Conservation (phyloP, 2,329 filamentous ascomycete species). For the Plenodomus tracheiphilus region DNA sequence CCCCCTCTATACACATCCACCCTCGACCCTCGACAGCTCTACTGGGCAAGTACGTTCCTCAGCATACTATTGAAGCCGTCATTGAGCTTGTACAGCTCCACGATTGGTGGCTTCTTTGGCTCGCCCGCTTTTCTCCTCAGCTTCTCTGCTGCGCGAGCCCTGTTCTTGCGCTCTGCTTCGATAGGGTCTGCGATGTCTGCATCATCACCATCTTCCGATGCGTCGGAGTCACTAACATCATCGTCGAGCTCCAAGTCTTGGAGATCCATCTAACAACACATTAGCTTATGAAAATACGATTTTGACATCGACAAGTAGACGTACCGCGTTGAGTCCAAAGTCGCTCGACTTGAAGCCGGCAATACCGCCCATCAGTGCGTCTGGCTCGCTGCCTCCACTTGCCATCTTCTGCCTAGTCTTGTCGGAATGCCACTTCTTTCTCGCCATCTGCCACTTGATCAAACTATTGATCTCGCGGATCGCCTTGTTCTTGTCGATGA, state of each 20-base stretch:
- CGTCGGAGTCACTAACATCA: constrained; percentile 57
- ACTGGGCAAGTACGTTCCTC: constrained; percentile 71
- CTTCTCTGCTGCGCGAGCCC: constrained; percentile 77
- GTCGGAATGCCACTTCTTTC: constrained; percentile 97
- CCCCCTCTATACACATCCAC: neutral
- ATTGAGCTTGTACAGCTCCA: constrained; percentile 76
- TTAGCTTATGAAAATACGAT: constrained; percentile 5
- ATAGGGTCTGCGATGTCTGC: constrained; percentile 87
- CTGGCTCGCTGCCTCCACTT: constrained; percentile 62
- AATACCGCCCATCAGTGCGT: constrained; percentile 42
- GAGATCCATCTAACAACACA: constrained; percentile 64
- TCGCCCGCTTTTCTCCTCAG: constrained; percentile 81
- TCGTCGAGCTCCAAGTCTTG: constrained; percentile 84
- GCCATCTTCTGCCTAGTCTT: constrained; percentile 99
- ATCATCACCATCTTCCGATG: constrained; percentile 59
- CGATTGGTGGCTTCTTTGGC: constrained; percentile 77
- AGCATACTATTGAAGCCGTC: constrained; percentile 83
- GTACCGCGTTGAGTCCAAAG: constrained; percentile 82
- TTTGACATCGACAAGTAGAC: neutral
- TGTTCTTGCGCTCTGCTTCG: constrained; percentile 76
- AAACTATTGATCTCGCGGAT: constrained; percentile 81
- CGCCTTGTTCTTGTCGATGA: constrained; percentile 72
- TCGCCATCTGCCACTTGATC: constrained; percentile 90
- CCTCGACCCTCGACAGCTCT: constrained; percentile 4
- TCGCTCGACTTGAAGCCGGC: constrained; percentile 74